Percentiles rank a stretch among this genome's conserved stretches.
phyloP scores from a whole-genome alignment of 2,329 filamentous ascomycete species.

The Mollisia scopiformis region DNA sequence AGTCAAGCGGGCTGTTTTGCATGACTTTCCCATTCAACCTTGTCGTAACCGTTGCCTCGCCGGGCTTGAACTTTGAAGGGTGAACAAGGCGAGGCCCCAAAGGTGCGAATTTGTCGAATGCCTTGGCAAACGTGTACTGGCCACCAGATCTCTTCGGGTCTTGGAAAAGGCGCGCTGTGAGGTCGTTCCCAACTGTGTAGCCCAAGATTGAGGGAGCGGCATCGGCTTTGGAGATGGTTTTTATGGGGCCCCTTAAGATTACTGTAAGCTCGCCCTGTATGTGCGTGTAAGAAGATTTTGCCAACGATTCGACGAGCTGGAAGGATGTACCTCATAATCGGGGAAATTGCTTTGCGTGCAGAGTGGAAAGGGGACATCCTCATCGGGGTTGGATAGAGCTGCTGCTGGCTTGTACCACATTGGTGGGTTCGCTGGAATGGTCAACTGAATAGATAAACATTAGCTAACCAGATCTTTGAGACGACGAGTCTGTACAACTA shows the following conservation, averaged over 20 bases:
- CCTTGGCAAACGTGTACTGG: conserved; percentile 47
- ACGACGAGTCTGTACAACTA: conserved; percentile 9
- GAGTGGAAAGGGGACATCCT: conserved; percentile 6
- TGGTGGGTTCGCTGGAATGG: not conserved
- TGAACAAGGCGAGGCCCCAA: conserved; percentile 43
- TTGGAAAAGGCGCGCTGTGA: conserved; percentile 44
- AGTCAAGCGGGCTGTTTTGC: conserved; percentile 43
- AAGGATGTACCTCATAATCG: conserved; percentile 21
- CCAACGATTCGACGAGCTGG: no score
- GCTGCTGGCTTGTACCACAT: conserved; percentile 14
- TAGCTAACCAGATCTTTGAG: not conserved
- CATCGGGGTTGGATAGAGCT: conserved; percentile 5
- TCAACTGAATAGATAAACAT: not conserved
- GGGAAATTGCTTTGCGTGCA: conserved; percentile 10
- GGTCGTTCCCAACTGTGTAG: conserved; percentile 47
- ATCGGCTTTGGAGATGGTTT: not conserved
- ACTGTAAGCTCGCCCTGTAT: no score
- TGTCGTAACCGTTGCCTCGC: conserved; percentile 35
- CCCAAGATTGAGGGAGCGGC: conserved; percentile 48
- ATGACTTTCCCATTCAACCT: conserved; percentile 46
- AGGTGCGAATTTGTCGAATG: conserved; percentile 47
- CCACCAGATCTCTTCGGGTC: conserved; percentile 37
- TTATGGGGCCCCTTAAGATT: no score
- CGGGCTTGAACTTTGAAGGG: not conserved
- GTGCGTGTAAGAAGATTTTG: no score